Evolutionary conservation across 306 rosid genomes (phyloP).

Genomic region (Corylus avellana): DNA sequence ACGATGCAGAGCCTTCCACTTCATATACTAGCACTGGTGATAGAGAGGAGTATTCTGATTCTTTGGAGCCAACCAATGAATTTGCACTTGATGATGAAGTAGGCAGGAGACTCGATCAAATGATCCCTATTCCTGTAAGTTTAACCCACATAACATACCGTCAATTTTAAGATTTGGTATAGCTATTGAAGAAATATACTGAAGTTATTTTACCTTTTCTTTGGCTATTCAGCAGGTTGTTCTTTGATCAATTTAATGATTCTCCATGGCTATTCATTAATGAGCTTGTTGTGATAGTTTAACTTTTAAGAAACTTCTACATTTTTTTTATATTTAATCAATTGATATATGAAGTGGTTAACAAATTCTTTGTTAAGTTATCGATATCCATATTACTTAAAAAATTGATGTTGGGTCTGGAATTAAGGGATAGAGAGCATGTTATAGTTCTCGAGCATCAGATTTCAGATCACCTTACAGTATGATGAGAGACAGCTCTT

Average conservation of each 20-base stretch:
- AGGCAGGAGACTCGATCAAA: slow-evolving; percentile 61
- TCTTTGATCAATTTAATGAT: neutral
- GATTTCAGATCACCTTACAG: neutral
- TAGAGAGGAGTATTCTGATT: slow-evolving; percentile 31
- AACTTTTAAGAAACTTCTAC: neutral
- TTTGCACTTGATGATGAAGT: slow-evolving; percentile 59
- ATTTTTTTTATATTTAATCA: neutral
- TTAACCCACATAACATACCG: slow-evolving; percentile 13
- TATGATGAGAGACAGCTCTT: neutral
- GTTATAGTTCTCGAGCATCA: neutral
- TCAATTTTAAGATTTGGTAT: slow-evolving; percentile 22
- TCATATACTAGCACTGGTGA: slow-evolving; percentile 61
- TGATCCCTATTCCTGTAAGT: slow-evolving; percentile 76
- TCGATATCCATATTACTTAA: neutral
- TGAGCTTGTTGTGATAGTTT: neutral
- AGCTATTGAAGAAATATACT: slow-evolving; percentile 22
- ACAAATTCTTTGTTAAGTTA: neutral
- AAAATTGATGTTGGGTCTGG: neutral
- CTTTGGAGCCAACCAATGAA: slow-evolving; percentile 42
- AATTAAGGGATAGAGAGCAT: neutral
- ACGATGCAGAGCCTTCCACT: slow-evolving; percentile 47
- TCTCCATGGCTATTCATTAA: neutral
- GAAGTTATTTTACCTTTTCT: slow-evolving; percentile 11
- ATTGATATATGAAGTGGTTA: neutral
- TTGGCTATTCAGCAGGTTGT: neutral